phyloP scores from a whole-genome alignment of 768 basidiomycete species.

The Kwoniella heveanensis region DNA sequence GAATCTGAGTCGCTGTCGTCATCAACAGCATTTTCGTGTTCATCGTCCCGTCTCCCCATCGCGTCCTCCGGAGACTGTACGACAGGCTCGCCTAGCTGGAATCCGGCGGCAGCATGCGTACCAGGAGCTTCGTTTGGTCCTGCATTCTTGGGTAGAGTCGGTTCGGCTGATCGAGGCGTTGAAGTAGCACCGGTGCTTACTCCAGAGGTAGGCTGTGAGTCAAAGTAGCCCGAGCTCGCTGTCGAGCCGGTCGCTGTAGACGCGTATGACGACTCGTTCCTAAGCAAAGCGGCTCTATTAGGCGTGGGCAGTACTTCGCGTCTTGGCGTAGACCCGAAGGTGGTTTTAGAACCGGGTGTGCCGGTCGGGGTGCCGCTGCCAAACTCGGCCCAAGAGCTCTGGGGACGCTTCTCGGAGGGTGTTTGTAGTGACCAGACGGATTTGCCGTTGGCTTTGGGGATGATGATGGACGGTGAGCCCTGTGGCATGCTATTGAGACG shows the following conservation, averaged over 20 bases:
- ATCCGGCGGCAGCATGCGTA: not conserved
- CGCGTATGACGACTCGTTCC: slow-evolving; percentile 20
- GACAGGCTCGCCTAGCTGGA: slow-evolving; percentile 5
- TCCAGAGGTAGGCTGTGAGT: slow-evolving; percentile 21
- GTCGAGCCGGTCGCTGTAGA: slow-evolving; percentile 11
- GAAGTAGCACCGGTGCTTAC: slow-evolving; percentile 8
- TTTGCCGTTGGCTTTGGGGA: slow-evolving; percentile 20
- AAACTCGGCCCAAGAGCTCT: slow-evolving; percentile 42
- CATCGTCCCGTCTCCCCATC: not conserved
- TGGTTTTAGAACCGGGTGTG: slow-evolving; percentile 3
- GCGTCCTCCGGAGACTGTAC: not conserved
- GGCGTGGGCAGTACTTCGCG: slow-evolving; percentile 7
- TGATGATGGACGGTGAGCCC: slow-evolving; percentile 18
- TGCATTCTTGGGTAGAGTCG: slow-evolving; percentile 10
- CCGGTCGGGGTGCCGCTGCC: slow-evolving; percentile 30
- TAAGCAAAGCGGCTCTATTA: slow-evolving; percentile 5
- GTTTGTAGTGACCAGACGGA: slow-evolving; percentile 44
- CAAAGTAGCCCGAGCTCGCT: slow-evolving; percentile 29
- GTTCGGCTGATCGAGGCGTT: slow-evolving; percentile 15
- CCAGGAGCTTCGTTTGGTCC: slow-evolving; percentile 8
- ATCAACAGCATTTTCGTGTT: slow-evolving; percentile 15
- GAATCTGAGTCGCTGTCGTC: slow-evolving; percentile 18
- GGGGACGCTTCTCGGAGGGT: slow-evolving; percentile 27
- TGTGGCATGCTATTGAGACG: slow-evolving; percentile 22
- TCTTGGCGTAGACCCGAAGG: not conserved